Conservation (phyloP, 1,139 yeast species). For the Zygosaccharomyces pseudobailii region DNA sequence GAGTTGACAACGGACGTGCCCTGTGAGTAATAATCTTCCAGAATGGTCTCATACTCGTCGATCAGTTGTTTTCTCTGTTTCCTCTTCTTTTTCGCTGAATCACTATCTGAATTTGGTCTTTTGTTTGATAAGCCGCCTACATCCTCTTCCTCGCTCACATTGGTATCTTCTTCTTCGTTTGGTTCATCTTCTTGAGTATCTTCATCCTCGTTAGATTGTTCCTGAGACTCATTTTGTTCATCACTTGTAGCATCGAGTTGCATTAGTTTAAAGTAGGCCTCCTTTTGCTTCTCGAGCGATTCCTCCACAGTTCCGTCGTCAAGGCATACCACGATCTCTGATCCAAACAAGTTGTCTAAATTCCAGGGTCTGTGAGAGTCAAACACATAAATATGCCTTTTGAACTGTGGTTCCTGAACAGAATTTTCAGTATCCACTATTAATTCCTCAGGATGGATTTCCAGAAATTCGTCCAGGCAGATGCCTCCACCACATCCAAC, state of each 20-base stretch:
- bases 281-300: conserved; percentile 47
- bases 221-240: conserved; percentile 36
- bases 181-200: conserved; percentile 28
- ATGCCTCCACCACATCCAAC: conserved; percentile 96
- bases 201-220: conserved; percentile 21
- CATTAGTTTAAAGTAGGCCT: conserved; percentile 51
- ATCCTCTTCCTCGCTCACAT: conserved; percentile 25
- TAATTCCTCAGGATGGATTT: conserved; percentile 52
- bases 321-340: conserved; percentile 72
- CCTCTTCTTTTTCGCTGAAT: conserved; percentile 35
- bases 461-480: conserved; percentile 76
- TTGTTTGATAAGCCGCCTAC: conserved; percentile 32
- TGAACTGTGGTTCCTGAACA: conserved; percentile 29
- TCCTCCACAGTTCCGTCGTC: conserved; percentile 79
- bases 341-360: conserved; percentile 84
- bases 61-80: conserved; percentile 37
- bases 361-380: conserved; percentile 98
- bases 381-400: conserved; percentile 63
- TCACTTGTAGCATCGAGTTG: conserved; percentile 41
- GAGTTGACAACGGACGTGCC: conserved; percentile 80
- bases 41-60: conserved; percentile 46
- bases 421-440: conserved; percentile 23
- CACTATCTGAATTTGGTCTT: conserved; percentile 32
- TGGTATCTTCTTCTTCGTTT: conserved; percentile 26
- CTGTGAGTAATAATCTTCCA: conserved; percentile 70